Conservation (phyloP, 352 stramenopile species). For the Phytophthora pini region DNA sequence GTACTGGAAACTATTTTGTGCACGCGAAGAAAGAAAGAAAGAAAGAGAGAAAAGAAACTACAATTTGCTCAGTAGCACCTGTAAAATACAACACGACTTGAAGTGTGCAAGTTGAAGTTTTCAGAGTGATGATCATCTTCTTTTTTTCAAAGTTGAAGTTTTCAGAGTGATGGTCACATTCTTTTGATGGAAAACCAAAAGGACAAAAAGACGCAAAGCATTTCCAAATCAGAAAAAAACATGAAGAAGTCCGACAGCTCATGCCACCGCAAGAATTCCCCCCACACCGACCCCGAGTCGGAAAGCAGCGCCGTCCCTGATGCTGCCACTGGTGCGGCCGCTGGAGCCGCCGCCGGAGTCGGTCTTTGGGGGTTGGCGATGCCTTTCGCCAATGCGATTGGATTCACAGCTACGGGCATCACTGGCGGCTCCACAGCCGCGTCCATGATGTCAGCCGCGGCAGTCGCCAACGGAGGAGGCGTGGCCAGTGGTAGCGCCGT, state of each 20-base stretch:
- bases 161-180: constrained; percentile 9
- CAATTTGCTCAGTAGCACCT: neutral
- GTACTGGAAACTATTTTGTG: too few relatives aligned
- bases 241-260: constrained; percentile 1
- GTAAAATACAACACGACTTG: constrained; percentile 2
- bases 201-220: neutral
- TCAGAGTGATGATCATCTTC: neutral
- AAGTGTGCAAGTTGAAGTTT: constrained; percentile 11
- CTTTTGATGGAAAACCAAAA: neutral
- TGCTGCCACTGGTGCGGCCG: constrained; percentile 22
- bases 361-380: constrained; percentile 34
- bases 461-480: constrained; percentile 53
- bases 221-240: neutral
- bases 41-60: neutral
- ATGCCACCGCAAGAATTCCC: neutral
- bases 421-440: constrained; percentile 49
- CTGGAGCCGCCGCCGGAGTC: constrained; percentile 27
- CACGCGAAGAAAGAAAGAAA: too few relatives aligned
- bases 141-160: neutral
- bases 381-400: constrained; percentile 38
- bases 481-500: constrained; percentile 49
- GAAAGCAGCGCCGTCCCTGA: neutral
- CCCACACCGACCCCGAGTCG: neutral
- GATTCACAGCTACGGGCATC: constrained; percentile 52
- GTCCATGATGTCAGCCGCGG: constrained; percentile 62